Percentiles rank a stretch among this genome's conserved stretches.
phyloP scores from a whole-genome alignment of 139 green algal species.

The Auxenochlorella pyrenoidosa region DNA sequence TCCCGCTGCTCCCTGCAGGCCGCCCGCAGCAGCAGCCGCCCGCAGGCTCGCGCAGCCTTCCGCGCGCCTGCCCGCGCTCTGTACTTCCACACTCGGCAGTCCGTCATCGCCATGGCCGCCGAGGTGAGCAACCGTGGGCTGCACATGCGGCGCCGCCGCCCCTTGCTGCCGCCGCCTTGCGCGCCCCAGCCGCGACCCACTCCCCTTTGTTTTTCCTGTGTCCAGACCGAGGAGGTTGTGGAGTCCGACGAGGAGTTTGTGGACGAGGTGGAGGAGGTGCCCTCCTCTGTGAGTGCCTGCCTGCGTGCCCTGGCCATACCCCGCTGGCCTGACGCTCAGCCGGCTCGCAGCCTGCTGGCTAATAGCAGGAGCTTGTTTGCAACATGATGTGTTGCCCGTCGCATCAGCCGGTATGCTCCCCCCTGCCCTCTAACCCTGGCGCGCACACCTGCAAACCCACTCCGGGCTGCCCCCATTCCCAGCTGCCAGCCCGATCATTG shows the following conservation, averaged over 20 bases:
- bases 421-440: no score
- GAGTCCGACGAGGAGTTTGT: constrained; percentile 5
- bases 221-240: constrained; percentile 30
- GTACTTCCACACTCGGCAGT: constrained; percentile 38
- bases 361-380: no score
- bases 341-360: no score
- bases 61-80: constrained; percentile 22
- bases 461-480: no score
- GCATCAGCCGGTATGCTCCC: no score
- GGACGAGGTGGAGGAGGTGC: not conserved
- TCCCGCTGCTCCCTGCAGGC: not conserved
- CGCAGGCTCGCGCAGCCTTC: constrained; percentile 11
- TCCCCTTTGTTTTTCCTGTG: not conserved
- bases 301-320: no score
- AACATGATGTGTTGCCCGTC: no score
- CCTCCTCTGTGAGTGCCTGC: not conserved
- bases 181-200: not conserved
- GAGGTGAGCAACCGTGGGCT: constrained; percentile 8
- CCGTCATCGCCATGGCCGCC: constrained; percentile 26
- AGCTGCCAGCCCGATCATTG: no score
- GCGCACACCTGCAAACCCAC: no score
- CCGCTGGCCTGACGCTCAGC: no score
- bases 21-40: constrained; percentile 1
- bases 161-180: not conserved
- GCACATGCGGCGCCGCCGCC: not conserved